Conservation (phyloP, 2,329 filamentous ascomycete genomes). For the Metarhizium sp. region DNA sequence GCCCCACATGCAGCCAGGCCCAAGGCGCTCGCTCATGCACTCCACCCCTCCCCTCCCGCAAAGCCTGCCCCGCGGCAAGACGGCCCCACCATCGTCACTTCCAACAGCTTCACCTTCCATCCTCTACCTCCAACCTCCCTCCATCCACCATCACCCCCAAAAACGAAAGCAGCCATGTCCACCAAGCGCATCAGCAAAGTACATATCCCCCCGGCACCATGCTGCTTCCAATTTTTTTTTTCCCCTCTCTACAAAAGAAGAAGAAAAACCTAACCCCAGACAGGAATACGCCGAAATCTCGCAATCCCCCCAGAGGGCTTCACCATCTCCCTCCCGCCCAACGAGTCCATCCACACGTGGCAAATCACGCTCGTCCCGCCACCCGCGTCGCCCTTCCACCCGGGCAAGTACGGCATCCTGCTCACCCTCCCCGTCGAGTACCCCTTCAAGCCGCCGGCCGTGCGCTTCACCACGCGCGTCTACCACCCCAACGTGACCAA, state of each 20-base stretch:
- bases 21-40: too few relatives aligned
- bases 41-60: too few relatives aligned
- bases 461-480: constrained; percentile 80
- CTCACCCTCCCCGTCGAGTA: constrained; percentile 70
- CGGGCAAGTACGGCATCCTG: constrained; percentile 64
- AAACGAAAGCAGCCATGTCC: constrained; percentile 22
- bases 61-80: too few relatives aligned
- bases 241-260: background rate
- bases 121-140: background rate
- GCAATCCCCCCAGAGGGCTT: constrained; percentile 34
- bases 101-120: background rate
- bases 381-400: constrained; percentile 38
- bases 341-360: constrained; percentile 43
- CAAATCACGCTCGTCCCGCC: constrained; percentile 39
- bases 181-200: constrained; percentile 37
- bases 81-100: too few relatives aligned
- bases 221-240: background rate
- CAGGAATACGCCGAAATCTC: constrained; percentile 47
- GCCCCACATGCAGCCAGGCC: too few relatives aligned
- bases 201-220: constrained; percentile 1
- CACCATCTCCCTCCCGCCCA: constrained; percentile 34
- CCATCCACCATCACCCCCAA: background rate
- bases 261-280: background rate
- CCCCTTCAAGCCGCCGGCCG: constrained; percentile 77
- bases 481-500: constrained; percentile 95